Evolutionary conservation across 2,329 filamentous ascomycete species (phyloP).

Genomic region (Ceratocystis variospora): DNA sequence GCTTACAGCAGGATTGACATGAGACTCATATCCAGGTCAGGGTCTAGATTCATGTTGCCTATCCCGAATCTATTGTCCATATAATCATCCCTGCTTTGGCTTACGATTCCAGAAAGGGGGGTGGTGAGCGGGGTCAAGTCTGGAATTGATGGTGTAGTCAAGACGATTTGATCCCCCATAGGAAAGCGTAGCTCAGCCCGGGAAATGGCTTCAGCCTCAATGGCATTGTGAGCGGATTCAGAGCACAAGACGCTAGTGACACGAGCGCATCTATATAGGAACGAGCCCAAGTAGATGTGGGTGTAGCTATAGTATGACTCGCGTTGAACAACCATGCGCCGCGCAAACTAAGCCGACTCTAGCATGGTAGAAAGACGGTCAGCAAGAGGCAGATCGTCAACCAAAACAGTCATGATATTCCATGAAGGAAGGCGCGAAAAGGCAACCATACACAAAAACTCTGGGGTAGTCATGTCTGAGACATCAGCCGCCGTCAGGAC

Average conservation of each 20-base stretch:
- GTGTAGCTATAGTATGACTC: conserved; percentile 1
- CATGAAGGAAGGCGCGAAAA: conserved; percentile 13
- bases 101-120: background rate
- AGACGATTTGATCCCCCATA: background rate
- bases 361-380: conserved; percentile 13
- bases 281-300: conserved; percentile 9
- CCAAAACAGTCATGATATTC: conserved; percentile 2
- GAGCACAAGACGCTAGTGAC: background rate
- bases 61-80: background rate
- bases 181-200: background rate
- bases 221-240: background rate
- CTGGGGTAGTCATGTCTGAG: background rate
- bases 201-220: conserved; percentile 2
- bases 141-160: background rate
- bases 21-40: background rate
- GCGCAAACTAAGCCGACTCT: conserved; percentile 10
- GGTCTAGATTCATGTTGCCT: background rate
- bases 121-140: background rate
- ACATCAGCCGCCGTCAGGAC: background rate
- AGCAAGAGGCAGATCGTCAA: background rate
- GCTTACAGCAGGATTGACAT: background rate
- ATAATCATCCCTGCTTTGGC: background rate
- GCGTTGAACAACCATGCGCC: conserved; percentile 10
- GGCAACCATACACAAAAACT: conserved; percentile 11
- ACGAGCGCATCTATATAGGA: conserved; percentile 1